Conservation (phyloP, 768 basidiomycete genomes). For the Kwoniella heveanensis region DNA sequence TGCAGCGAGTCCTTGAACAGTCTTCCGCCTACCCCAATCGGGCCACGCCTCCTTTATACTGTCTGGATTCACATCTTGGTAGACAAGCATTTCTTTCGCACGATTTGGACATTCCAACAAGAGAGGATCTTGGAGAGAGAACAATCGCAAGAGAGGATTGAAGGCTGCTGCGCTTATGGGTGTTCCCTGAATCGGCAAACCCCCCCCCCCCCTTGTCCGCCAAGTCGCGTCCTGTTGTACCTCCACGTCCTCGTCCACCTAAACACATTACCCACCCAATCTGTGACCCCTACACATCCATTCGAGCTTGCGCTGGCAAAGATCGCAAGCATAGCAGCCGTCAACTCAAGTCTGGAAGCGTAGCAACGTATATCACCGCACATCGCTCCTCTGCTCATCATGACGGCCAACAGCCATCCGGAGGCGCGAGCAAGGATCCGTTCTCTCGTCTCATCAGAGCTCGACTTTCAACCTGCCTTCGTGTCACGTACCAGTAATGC, state of each 20-base stretch:
- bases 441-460: neutral
- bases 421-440: slow-evolving; percentile 10
- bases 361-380: too few species aligned
- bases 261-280: neutral
- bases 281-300: too few species aligned
- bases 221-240: neutral
- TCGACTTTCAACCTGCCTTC: neutral
- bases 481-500: neutral
- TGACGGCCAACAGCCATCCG: neutral
- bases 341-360: too few species aligned
- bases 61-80: too few species aligned
- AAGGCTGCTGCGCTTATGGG: neutral
- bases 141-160: neutral
- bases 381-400: neutral
- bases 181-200: neutral
- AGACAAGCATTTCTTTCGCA: too few species aligned
- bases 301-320: too few species aligned
- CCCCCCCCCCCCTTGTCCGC: neutral
- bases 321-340: too few species aligned
- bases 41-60: too few species aligned
- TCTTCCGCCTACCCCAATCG: too few species aligned
- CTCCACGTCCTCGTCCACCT: slow-evolving; percentile 10
- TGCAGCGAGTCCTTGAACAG: too few species aligned
- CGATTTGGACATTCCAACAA: too few species aligned
- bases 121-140: too few species aligned